These are phyloP conservation scores for Zymoseptoria pseudotritici DNA, from an alignment of 2,329 filamentous ascomycete species.

Conservation along the genomic window DNA sequence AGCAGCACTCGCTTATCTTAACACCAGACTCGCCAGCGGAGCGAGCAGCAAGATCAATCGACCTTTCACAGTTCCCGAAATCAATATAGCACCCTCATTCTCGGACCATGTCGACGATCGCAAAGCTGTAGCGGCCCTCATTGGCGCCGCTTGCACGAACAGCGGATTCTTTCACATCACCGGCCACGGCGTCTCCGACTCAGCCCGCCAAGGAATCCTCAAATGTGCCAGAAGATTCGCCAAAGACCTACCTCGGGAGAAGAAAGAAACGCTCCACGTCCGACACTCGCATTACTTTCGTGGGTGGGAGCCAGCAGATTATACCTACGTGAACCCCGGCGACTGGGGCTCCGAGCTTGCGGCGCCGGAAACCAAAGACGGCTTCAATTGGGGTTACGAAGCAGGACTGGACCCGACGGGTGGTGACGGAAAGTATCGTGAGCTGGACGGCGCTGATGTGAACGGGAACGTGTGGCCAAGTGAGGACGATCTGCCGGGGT, in stretches of 20 bases:
- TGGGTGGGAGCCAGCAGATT: conserved; percentile 37
- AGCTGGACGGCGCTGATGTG: conserved; percentile 32
- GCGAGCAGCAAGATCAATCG: conserved; percentile 4
- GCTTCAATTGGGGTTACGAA: conserved; percentile 40
- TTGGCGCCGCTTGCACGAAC: conserved; percentile 33
- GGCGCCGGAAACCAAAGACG: conserved; percentile 34
- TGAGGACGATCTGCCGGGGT: conserved; percentile 34
- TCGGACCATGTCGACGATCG: conserved; percentile 27
- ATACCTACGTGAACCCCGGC: conserved; percentile 35
- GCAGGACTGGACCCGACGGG: conserved; percentile 32
- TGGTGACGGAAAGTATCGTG: conserved; percentile 36
- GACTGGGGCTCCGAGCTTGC: conserved; percentile 18
- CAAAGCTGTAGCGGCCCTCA: conserved; percentile 32
- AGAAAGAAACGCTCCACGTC: conserved; percentile 35
- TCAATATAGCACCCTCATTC: conserved; percentile 34
- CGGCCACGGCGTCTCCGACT: conserved; percentile 29
- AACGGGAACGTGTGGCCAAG: conserved; percentile 36
- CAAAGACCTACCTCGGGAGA: conserved; percentile 24
- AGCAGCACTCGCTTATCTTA: conserved; percentile 29
- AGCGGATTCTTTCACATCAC: conserved; percentile 37
- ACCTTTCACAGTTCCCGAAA: conserved; percentile 31
- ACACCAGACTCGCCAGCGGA: conserved; percentile 26
- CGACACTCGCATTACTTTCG: conserved; percentile 34
- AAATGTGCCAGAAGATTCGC: conserved; percentile 33
- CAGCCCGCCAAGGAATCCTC: conserved; percentile 28